A percentile compares a stretch with the other conserved stretches of the same genome.
phyloP scores from a whole-genome alignment of 495 filamentous ascomycete genomes.

The Acidomyces sp. region DNA sequence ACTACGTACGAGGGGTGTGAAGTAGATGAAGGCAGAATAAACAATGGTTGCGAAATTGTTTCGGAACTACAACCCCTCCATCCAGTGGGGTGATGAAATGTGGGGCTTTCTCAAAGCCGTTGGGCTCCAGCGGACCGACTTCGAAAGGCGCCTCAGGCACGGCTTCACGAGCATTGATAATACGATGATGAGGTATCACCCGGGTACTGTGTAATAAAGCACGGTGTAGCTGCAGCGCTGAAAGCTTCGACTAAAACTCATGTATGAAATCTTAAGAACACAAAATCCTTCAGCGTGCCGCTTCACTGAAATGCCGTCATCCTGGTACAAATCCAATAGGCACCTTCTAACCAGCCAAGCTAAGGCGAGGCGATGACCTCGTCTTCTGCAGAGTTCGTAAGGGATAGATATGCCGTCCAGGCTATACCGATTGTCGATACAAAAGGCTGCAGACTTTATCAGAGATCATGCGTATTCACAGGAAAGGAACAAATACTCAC shows the following conservation, averaged over 20 bases:
- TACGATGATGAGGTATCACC: too few relatives aligned
- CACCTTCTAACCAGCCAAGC: neutral
- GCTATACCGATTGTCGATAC: slow-evolving; percentile 93
- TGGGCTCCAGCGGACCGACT: neutral
- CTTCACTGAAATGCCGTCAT: too few relatives aligned
- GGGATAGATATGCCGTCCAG: slow-evolving; percentile 96
- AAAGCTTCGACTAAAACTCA: too few relatives aligned
- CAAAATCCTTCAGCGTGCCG: too few relatives aligned
- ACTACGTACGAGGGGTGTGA: too few relatives aligned
- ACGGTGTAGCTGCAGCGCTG: too few relatives aligned
- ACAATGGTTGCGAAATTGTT: neutral
- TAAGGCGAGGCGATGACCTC: slow-evolving; percentile 10
- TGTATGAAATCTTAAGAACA: too few relatives aligned
- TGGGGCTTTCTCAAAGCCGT: neutral
- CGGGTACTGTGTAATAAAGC: too few relatives aligned
- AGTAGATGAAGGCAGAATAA: neutral
- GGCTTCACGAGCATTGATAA: too few relatives aligned
- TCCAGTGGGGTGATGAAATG: neutral
- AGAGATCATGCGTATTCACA: neutral
- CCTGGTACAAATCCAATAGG: neutral
- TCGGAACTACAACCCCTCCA: neutral
- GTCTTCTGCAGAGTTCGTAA: slow-evolving; percentile 82
- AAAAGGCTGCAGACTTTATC: slow-evolving; percentile 56
- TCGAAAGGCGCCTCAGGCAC: too few relatives aligned
- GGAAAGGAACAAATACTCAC: slow-evolving; percentile 42